phyloP scores from a whole-genome alignment of 257 asterid species.

The Mitragyna speciosa region DNA sequence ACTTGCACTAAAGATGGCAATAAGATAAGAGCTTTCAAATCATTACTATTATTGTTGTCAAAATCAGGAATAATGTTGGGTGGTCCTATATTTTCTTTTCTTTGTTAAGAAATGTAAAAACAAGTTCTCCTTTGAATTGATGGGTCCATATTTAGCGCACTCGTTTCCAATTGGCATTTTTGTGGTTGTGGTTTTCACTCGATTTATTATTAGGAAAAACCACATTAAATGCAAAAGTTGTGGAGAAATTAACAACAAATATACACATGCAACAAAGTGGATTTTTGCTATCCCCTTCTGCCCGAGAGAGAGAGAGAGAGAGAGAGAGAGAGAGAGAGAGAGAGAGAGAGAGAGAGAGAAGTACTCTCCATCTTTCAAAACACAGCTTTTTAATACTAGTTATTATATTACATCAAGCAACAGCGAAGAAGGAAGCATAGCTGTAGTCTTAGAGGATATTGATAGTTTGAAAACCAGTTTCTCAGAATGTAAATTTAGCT shows the following conservation, averaged over 20 bases:
- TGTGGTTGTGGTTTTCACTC: not conserved
- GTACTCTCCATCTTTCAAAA: not conserved
- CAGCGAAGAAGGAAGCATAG: too few species aligned
- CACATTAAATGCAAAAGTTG: not conserved
- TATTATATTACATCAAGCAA: too few species aligned
- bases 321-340: too few species aligned
- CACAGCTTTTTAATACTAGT: too few species aligned
- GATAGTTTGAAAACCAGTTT: too few species aligned
- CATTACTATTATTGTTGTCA: slow-evolving; percentile 2
- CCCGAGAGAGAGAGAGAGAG: too few species aligned
- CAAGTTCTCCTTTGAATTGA: not conserved
- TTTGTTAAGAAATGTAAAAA: not conserved
- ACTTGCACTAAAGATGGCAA: not conserved
- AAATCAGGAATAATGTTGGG: not conserved
- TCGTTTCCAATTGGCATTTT: not conserved
- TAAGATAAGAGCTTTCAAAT: not conserved
- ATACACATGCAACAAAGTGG: not conserved
- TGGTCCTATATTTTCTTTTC: not conserved
- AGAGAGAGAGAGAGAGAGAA: not conserved
- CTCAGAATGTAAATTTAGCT: too few species aligned
- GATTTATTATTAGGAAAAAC: not conserved
- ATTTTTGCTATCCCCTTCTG: not conserved
- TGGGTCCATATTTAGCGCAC: not conserved
- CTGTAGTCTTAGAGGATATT: too few species aligned
- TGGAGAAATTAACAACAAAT: not conserved